Base-by-base conservation (phyloP, 371 early-diverging fungal species). In the Rhizomucor miehei region DNA sequence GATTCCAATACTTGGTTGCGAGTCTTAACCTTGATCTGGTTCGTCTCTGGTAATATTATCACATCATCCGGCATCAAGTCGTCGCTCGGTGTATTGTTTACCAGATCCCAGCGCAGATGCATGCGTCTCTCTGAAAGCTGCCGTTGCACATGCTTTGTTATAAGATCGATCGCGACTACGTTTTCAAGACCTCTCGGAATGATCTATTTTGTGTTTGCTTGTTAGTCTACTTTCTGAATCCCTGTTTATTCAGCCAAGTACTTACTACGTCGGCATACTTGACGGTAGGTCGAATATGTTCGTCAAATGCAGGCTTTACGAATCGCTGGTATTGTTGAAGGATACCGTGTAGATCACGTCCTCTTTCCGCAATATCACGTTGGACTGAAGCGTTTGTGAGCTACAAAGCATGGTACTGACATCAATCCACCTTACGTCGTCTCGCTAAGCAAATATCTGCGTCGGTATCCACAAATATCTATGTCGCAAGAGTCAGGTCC, bases 381-480 rank as follows among this genome's bases (percentile, higher is more conserved):
- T 86, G 89, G 59, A 94, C 85, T 89, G 58, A 6, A 25, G n/a
- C n/a, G n/a, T n/a, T n/a, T n/a, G n/a, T n/a, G n/a, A n/a, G n/a
- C n/a, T n/a, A n/a, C n/a, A n/a, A n/a, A n/a, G n/a, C n/a, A n/a
- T n/a, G n/a, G n/a, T n/a, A n/a, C n/a, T n/a, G n/a, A n/a, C n/a
- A n/a, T n/a, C n/a, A n/a, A n/a, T n/a, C n/a, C n/a, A n/a, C n/a
- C 84, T 64, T 86, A 87, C 89, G 71, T 68, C 94, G 77, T 58
- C 93, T 76, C 12, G 91, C 93, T 50, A 95, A 76, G 37, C 95
- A 84, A 54, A 95, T 85, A 62, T 97, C 97, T 34, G 87, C 81
- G 67, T 95, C 97, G 0, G 95, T 93, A 60, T 97, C 97, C 3
- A 97, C 95, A 84, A 94, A 97, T 13, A 93, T 74, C 84, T 86